Evolutionary conservation across 2,329 filamentous ascomycete genomes (phyloP), one percentile per base, ranked within the genome.

Genomic region (Blumeria graminis): DNA sequence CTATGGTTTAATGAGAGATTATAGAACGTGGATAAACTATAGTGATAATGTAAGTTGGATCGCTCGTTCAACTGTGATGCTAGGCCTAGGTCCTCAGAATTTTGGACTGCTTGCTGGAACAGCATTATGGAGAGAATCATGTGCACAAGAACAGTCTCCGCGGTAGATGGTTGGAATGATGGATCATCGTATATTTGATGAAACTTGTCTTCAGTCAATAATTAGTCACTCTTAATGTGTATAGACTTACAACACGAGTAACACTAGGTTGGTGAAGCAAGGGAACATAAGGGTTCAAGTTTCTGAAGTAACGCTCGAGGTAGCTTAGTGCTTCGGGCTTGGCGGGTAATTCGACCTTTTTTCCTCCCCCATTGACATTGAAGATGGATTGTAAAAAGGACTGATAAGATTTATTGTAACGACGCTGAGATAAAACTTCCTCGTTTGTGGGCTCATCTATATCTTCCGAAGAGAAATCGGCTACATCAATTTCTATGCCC

Each of bases 41-140:
- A 90, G 63, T 88, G 82, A 62, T 89, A 90, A 65, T 92, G 86
- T 56, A 77, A 76, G 67, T 88, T 85, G 3, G 84, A 85, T 55
- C 81, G 70, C 1, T 78, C 73, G 61, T 82, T 78, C 55, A 82
- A 69, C 41, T 74, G 71, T 6, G 71, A 69, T 58, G 76, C 73
- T 57, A 76, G 72, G 3, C 74, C 72, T 14, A 74, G 66, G 57
- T 77, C 70, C 58, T 78, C 73, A 59, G 72, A 71, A 62, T 87
- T 88, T 18, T 85, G 75, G 4, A 80, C 72, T n/a, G 82, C 81
- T 58, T 81, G 84, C 62, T 93, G 85, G 61, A 84, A 86, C 64
- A 81, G 81, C 62, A 90, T 83, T 54, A 80, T 81, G 10, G 84
- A 82, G 58, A 92, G 81, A 45, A 92, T 76, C 78, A 89, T 86